phyloP scores from a whole-genome alignment of 805 yeast species.

The Suhomyces vadensis region DNA sequence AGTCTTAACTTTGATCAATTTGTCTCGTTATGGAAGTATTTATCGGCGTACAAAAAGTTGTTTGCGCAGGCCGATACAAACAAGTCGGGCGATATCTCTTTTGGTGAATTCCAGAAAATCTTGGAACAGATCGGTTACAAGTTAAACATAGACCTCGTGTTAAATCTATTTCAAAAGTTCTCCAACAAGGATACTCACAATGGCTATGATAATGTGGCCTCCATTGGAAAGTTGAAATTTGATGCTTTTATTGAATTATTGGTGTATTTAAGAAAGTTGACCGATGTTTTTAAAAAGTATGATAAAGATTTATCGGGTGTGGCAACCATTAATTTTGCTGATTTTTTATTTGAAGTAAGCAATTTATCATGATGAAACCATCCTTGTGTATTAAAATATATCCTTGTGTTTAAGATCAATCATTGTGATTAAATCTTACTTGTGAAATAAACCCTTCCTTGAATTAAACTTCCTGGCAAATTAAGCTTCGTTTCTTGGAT shows the following conservation, averaged over 20 bases:
- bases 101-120: conserved; percentile 63
- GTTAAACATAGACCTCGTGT: conserved; percentile 55
- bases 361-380: conserved; percentile 25
- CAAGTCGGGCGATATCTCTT: conserved; percentile 58
- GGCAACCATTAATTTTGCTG: conserved; percentile 65
- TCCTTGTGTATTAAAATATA: no score
- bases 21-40: conserved; percentile 65
- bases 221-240: conserved; percentile 57
- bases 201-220: conserved; percentile 22
- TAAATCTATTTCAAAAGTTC: conserved; percentile 58
- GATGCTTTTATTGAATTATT: conserved; percentile 81
- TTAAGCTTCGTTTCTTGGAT: no score
- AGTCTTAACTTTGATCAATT: conserved; percentile 57
- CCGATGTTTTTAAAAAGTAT: conserved; percentile 75
- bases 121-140: conserved; percentile 67
- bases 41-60: conserved; percentile 64
- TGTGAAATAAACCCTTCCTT: no score
- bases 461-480: no score
- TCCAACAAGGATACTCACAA: conserved; percentile 37
- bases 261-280: conserved; percentile 72
- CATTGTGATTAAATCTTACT: no score
- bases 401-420: no score
- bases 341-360: conserved; percentile 58
- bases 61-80: conserved; percentile 64
- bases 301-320: conserved; percentile 75